Base-by-base conservation (phyloP, 495 filamentous ascomycete genomes). In the Usnea hakonensis region DNA sequence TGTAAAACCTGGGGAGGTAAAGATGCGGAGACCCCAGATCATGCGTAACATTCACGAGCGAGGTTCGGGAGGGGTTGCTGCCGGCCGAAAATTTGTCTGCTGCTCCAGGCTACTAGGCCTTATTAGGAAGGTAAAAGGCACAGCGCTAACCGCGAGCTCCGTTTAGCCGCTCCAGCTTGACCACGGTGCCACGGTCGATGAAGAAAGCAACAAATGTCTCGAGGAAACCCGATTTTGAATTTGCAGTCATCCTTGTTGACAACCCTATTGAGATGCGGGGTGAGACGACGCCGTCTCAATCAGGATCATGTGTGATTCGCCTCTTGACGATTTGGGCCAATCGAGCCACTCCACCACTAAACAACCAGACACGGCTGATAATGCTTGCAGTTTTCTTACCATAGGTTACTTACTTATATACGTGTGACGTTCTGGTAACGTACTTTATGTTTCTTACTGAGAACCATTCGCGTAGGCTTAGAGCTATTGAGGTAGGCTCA, bases 1-100 rank as follows among this genome's bases (percentile, higher is more conserved):
- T n/a, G n/a, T n/a, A 52, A 17, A 17, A 32, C 19, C 48, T 52
- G 48, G 14, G 48, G 28, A 28, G 14, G 16, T 36, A 2, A 14
- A 52, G 32, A 52, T 52, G 48, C 48, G 48, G 48, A 28, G 48
- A 52, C 48, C 26, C 28, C 28, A 52, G 48, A 52, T 52, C 48
- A 52, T 52, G 48, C 28, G 48, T 28, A 13, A 46, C 21, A 26
- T 46, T n/a, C n/a, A n/a, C n/a, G n/a, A n/a, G n/a, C n/a, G n/a
- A n/a, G n/a, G n/a, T n/a, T n/a, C n/a, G n/a, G n/a, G n/a, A n/a
- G n/a, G n/a, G n/a, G n/a, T n/a, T 26, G 21, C 44, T 48, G 23
- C 28, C 14, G 44, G 23, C 44, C 44, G 26, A 50, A 1, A 52
- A 52, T 26, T n/a, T n/a, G 48, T 52, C 48, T 52, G 28, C 48